Percentiles rank a stretch among this genome's conserved stretches.
Conservation (phyloP, 345 rosid genomes). For the Gossypium turneri region DNA sequence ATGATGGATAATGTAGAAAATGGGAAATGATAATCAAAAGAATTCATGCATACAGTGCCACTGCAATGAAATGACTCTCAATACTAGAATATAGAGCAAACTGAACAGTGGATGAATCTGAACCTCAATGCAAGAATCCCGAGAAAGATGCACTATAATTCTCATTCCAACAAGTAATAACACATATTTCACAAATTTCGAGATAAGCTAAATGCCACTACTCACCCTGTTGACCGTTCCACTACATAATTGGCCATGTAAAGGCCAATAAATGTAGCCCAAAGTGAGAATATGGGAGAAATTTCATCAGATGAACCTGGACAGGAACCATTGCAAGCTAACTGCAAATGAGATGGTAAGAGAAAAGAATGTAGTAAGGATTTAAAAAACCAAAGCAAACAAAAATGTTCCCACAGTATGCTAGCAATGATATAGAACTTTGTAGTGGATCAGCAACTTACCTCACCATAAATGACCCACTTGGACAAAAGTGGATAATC, state of each 20-base stretch:
- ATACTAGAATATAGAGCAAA: neutral
- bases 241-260: conserved; percentile 98
- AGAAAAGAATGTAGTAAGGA: conserved; percentile 7
- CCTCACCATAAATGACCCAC: conserved; percentile 99
- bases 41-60: neutral
- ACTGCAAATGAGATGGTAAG: conserved; percentile 27
- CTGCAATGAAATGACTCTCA: neutral
- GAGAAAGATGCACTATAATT: neutral
- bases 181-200: neutral
- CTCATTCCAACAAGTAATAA: neutral
- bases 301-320: conserved; percentile 82
- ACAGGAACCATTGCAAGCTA: conserved; percentile 65
- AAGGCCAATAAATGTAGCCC: conserved; percentile 99
- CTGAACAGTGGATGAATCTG: neutral
- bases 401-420: neutral
- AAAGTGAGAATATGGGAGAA: conserved; percentile 94
- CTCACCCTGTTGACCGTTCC: conserved; percentile 98
- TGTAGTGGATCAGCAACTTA: conserved; percentile 22
- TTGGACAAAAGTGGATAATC: conserved; percentile 96
- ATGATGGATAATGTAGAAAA: conserved; percentile 1
- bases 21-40: neutral
- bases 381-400: conserved; percentile 2
- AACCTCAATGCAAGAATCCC: neutral
- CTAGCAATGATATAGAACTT: neutral
- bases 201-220: conserved; percentile 20